Base-by-base conservation (phyloP, 148 eudicot species). In the Dianthus caryophyllus region DNA sequence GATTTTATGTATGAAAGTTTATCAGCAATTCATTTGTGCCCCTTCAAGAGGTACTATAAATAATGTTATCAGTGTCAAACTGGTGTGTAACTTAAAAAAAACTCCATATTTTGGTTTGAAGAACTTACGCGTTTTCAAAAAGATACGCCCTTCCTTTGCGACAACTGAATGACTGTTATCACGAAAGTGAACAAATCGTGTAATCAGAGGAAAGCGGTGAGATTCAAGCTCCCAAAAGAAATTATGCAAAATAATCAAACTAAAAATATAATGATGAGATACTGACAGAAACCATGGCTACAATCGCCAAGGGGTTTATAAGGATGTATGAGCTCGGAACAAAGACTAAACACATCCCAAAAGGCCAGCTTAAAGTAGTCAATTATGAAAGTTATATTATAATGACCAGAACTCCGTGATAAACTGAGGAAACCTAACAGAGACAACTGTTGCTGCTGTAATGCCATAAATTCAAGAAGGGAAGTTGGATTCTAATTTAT, bases 121-220 rank as follows among this genome's bases (percentile, higher is more conserved):
- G 70, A 64, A 85, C 89, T 82, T 80, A 85, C 89, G 72, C 89
- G 61, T 76, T 82, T 69, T 82, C 79, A 75, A 85, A 78, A 61
- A 85, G 86, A 76, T 77, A 85, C n/a, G 86, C 89, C 61, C 79
- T 75, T 68, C 86, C 89, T 74, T 60, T 72, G 27, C 79, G 74
- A 74, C 89, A 80, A 64, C 60, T 85, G 86, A 85, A 85, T 62
- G 89, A 78, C 89, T 85, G 81, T 68, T 26, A 43, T 58, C 44
- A 68, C 27, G 78, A 76, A 39, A 14, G 61, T 36, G 53, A 72
- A 33, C n/a, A 59, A 73, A 72, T 33, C 2, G 30, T 12, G 12
- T 53, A 13, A 50, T 70, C 41, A 69, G 43, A 55, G 53, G 6
- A 46, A 66, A 29, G 54, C 26, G 13, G 31, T n/a, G 29, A 36